phyloP scores from a whole-genome alignment of 441 rosid genomes.

The Gossypium gossypioides region DNA sequence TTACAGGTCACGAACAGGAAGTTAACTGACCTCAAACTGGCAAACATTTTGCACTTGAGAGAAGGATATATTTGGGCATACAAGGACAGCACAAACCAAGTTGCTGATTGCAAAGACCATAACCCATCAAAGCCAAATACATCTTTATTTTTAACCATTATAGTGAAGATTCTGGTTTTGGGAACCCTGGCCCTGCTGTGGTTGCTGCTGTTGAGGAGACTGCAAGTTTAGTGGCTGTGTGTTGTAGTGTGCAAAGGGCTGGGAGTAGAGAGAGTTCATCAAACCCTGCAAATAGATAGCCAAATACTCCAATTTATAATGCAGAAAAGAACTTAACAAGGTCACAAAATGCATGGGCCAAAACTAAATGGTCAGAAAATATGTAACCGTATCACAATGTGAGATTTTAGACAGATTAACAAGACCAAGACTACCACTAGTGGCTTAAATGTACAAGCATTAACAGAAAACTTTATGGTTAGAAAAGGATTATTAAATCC shows the following conservation, averaged over 20 bases:
- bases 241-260: constrained; percentile 76
- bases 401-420: neutral
- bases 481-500: neutral
- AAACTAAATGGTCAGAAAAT: neutral
- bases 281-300: constrained; percentile 49
- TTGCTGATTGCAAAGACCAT: constrained; percentile 59
- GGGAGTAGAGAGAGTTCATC: constrained; percentile 86
- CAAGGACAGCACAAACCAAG: constrained; percentile 70
- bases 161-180: constrained; percentile 78
- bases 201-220: constrained; percentile 45
- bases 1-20: constrained; percentile 19
- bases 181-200: constrained; percentile 73
- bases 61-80: constrained; percentile 36
- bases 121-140: constrained; percentile 43
- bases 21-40: constrained; percentile 30
- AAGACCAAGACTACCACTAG: neutral
- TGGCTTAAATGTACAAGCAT: neutral
- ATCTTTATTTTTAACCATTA: constrained; percentile 49
- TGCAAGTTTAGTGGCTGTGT: constrained; percentile 64
- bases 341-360: neutral
- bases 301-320: neutral
- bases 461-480: neutral
- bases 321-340: neutral
- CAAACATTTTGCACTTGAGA: constrained; percentile 30
- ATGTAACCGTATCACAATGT: neutral